phyloP scores from a whole-genome alignment of 2,329 filamentous ascomycete genomes.

The Tolypocladium pustulatum region DNA sequence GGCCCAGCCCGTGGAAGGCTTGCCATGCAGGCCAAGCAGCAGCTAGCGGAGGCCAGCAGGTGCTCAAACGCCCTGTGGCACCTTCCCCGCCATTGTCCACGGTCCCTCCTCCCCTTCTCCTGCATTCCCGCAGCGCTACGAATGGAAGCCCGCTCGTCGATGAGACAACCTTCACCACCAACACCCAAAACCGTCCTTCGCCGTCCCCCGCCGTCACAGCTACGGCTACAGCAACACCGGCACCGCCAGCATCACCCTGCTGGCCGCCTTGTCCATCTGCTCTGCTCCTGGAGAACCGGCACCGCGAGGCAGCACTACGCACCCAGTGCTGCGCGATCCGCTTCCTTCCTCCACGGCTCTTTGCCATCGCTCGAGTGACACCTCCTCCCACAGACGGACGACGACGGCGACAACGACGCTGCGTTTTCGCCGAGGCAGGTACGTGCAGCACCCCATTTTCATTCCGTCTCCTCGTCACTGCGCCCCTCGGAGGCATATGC shows the following conservation, averaged over 20 bases:
- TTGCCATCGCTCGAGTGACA: neutral
- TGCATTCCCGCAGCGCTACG: slow-evolving; percentile 4
- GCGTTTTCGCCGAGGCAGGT: slow-evolving; percentile 1
- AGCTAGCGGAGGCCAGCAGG: no score
- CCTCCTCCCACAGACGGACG: neutral
- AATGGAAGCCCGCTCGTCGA: neutral
- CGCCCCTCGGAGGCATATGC: neutral
- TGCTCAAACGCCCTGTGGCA: neutral
- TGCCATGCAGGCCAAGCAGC: neutral
- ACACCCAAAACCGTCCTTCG: neutral
- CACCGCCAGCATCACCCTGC: neutral
- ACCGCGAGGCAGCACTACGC: neutral
- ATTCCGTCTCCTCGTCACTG: neutral
- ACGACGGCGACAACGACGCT: neutral
- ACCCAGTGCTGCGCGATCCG: neutral
- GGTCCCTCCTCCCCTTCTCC: neutral
- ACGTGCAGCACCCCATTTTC: neutral
- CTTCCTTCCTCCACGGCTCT: neutral
- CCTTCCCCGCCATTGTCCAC: neutral
- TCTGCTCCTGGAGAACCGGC: neutral
- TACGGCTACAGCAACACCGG: neutral
- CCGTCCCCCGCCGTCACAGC: neutral
- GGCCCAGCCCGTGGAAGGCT: no score
- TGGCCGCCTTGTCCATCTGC: neutral
- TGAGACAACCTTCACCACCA: neutral